These are phyloP conservation scores for Podospora sp. DNA, from an alignment of 495 filamentous ascomycete species.

Conservation along the genomic window DNA sequence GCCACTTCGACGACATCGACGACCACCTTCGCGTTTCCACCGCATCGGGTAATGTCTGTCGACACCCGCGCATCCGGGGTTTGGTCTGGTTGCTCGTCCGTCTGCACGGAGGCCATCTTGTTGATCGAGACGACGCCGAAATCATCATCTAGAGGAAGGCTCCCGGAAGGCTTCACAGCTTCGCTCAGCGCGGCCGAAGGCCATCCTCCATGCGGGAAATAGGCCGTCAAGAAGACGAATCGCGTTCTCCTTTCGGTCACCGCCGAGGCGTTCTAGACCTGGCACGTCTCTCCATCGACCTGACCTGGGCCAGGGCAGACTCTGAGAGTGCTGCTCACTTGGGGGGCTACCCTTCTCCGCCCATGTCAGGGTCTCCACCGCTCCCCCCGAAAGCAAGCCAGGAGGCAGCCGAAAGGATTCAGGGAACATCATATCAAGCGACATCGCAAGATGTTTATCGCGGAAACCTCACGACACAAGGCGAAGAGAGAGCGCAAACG, in stretches of 20 bases:
- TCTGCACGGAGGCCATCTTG: constrained; percentile 26
- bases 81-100: constrained; percentile 35
- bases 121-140: constrained; percentile 21
- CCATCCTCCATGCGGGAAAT: constrained; percentile 52
- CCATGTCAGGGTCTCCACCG: constrained; percentile 82
- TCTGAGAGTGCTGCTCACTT: constrained; percentile 64
- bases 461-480: constrained; percentile 45
- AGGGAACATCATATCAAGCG: constrained; percentile 49
- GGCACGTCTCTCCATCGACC: constrained; percentile 69
- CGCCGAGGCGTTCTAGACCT: constrained; percentile 65
- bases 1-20: constrained; percentile 18
- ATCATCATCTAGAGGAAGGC: constrained; percentile 29
- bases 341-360: constrained; percentile 74
- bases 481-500: constrained; percentile 40
- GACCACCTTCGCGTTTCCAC: constrained; percentile 15
- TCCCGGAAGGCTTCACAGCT: constrained; percentile 32
- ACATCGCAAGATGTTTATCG: constrained; percentile 52
- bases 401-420: constrained; percentile 60
- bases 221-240: constrained; percentile 47
- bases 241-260: constrained; percentile 57
- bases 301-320: constrained; percentile 68
- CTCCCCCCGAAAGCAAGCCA: constrained; percentile 65
- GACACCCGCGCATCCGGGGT: constrained; percentile 24
- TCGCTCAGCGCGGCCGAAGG: constrained; percentile 30
- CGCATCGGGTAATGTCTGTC: constrained; percentile 38